Percentiles rank a stretch among this genome's conserved stretches.
Evolutionary conservation across 2,329 filamentous ascomycete genomes (phyloP).

Genomic region (Aspergillus sp.): DNA sequence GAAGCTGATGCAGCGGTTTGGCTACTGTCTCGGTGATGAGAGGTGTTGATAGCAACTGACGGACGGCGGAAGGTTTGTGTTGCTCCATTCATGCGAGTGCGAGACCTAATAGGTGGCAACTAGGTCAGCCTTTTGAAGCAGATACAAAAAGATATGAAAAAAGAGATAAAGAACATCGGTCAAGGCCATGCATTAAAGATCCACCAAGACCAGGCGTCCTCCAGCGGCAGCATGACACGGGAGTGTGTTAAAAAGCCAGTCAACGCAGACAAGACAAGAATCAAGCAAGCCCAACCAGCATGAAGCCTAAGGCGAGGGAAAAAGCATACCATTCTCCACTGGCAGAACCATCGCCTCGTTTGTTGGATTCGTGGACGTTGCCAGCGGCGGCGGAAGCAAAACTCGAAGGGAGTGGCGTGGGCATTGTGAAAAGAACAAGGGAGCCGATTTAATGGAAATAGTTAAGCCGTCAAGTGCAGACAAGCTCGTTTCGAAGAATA

Average conservation of each 20-base stretch:
- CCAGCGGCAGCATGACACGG: not conserved
- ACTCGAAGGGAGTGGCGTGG: conserved; percentile 70
- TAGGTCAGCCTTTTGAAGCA: not conserved
- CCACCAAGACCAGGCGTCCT: not conserved
- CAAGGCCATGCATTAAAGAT: not conserved
- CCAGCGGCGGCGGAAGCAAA: conserved; percentile 77
- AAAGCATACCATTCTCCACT: conserved; percentile 63
- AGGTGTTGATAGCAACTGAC: conserved; percentile 50
- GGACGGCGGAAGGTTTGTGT: conserved; percentile 60
- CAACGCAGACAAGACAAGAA: not conserved
- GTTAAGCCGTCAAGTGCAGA: too few relatives aligned
- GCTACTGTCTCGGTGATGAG: conserved; percentile 38
- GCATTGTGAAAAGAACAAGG: conserved; percentile 43
- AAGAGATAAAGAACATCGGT: not conserved
- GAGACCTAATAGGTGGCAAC: conserved; percentile 41
- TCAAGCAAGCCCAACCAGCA: too few relatives aligned
- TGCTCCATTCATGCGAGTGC: conserved; percentile 54
- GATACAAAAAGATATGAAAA: not conserved
- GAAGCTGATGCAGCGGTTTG: conserved; percentile 33
- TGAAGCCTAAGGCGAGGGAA: not conserved
- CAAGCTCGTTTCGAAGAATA: conserved; percentile 13
- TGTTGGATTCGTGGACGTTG: conserved; percentile 56
- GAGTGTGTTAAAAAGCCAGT: not conserved
- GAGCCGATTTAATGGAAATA: not conserved
- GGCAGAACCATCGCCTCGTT: conserved; percentile 49